Evolutionary conservation across 129 eudicot species (phyloP).

Genomic region (Flaveria brownii): DNA sequence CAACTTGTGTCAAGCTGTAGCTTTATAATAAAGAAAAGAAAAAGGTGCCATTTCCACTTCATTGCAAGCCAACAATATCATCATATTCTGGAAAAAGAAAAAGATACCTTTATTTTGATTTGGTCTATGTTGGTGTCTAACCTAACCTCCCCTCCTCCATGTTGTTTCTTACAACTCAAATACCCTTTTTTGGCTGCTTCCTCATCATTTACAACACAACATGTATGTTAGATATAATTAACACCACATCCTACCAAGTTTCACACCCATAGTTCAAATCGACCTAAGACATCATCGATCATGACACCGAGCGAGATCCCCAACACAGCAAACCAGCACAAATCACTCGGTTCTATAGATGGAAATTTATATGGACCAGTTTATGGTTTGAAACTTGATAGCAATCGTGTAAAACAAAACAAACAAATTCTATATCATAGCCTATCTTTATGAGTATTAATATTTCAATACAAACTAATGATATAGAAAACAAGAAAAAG

Average conservation of each 20-base stretch:
- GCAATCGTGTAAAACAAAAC: too few species aligned
- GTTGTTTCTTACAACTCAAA: conserved; percentile 13
- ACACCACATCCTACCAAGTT: neutral
- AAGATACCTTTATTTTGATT: conserved; percentile 23
- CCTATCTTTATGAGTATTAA: too few species aligned
- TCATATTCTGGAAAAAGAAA: neutral
- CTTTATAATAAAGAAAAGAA: neutral
- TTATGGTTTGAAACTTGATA: too few species aligned
- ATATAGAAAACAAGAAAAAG: too few species aligned
- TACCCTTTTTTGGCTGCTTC: conserved; percentile 1
- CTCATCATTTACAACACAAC: neutral
- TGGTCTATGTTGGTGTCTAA: conserved; percentile 7
- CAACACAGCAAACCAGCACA: too few species aligned
- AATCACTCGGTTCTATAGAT: too few species aligned
- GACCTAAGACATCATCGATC: too few species aligned
- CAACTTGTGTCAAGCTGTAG: conserved; percentile 29
- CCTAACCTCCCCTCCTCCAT: neutral
- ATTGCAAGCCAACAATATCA: conserved; percentile 29
- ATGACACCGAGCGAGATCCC: too few species aligned
- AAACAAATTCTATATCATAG: too few species aligned
- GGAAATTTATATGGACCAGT: too few species aligned
- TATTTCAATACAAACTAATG: too few species aligned
- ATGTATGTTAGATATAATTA: neutral
- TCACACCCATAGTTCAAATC: neutral
- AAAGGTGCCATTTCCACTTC: conserved; percentile 35